Evolutionary conservation across 2,329 filamentous ascomycete species (phyloP).

Genomic region (Botrytis galanthina): DNA sequence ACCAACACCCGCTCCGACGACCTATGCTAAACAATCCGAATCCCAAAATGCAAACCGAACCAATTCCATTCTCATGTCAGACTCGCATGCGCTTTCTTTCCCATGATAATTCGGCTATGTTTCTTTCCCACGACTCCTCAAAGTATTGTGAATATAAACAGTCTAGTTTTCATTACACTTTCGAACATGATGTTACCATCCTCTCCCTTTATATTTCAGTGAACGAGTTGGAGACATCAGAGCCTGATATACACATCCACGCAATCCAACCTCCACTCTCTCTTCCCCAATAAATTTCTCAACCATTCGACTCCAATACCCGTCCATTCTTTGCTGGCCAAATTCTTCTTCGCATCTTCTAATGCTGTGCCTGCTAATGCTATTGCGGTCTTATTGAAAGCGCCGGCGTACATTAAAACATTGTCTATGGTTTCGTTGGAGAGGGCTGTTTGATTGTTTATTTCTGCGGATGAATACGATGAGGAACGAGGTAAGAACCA

Average conservation of each 20-base stretch:
- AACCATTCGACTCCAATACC: constrained; percentile 84
- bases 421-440: constrained; percentile 40
- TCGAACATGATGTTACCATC: neutral
- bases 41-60: neutral
- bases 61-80: neutral
- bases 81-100: neutral
- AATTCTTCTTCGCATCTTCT: constrained; percentile 53
- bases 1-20: constrained; percentile 9
- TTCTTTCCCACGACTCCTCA: neutral
- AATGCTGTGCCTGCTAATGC: constrained; percentile 66
- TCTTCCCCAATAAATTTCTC: constrained; percentile 72
- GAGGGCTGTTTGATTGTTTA: constrained; percentile 31
- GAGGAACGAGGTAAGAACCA: constrained; percentile 80
- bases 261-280: constrained; percentile 89
- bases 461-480: constrained; percentile 27
- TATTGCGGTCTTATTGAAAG: constrained; percentile 67
- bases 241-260: constrained; percentile 83
- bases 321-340: constrained; percentile 64
- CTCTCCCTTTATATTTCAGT: neutral
- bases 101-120: neutral
- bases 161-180: neutral
- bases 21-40: neutral
- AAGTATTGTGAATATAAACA: neutral
- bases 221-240: constrained; percentile 40
- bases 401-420: constrained; percentile 37